Conservation (phyloP, 2,329 filamentous ascomycete genomes). For the Claviceps sp. region DNA sequence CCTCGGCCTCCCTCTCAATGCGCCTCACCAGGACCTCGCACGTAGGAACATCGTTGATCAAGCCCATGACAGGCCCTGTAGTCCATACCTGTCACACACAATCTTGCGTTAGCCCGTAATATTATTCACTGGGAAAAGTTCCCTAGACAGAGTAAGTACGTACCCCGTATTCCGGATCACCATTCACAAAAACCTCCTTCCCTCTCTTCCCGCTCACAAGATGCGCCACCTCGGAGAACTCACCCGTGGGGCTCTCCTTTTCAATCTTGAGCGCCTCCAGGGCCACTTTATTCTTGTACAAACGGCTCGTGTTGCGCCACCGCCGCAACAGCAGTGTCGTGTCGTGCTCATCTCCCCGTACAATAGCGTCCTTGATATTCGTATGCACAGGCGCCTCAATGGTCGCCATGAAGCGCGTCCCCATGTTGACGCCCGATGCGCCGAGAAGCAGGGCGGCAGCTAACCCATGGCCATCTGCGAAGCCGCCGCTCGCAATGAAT, state of each 20-base stretch:
- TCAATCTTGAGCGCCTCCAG: slow-evolving; percentile 72
- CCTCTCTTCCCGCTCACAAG: slow-evolving; percentile 85
- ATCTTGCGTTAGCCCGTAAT: too few relatives aligned
- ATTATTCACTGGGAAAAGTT: neutral
- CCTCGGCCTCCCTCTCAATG: slow-evolving; percentile 66
- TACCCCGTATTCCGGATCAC: slow-evolving; percentile 81
- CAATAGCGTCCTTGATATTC: slow-evolving; percentile 90
- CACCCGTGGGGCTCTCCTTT: slow-evolving; percentile 64
- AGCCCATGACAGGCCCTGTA: slow-evolving; percentile 83
- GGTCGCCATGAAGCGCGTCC: slow-evolving; percentile 94
- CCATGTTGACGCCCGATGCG: slow-evolving; percentile 96
- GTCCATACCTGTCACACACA: slow-evolving; percentile 65
- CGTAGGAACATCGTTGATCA: slow-evolving; percentile 73
- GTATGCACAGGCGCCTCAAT: slow-evolving; percentile 82
- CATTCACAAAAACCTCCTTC: slow-evolving; percentile 80
- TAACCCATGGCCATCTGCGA: slow-evolving; percentile 86
- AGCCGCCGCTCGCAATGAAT: slow-evolving; percentile 92
- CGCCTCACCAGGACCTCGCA: slow-evolving; percentile 55
- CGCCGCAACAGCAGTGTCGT: slow-evolving; percentile 76
- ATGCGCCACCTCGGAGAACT: slow-evolving; percentile 79
- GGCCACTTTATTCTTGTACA: slow-evolving; percentile 86
- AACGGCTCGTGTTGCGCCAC: slow-evolving; percentile 83
- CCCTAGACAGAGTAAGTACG: slow-evolving; percentile 23
- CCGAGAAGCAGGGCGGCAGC: slow-evolving; percentile 83
- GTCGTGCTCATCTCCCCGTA: slow-evolving; percentile 76